phyloP scores from a whole-genome alignment of 768 basidiomycete genomes.

The Lanmaoa pseudosensibilis region DNA sequence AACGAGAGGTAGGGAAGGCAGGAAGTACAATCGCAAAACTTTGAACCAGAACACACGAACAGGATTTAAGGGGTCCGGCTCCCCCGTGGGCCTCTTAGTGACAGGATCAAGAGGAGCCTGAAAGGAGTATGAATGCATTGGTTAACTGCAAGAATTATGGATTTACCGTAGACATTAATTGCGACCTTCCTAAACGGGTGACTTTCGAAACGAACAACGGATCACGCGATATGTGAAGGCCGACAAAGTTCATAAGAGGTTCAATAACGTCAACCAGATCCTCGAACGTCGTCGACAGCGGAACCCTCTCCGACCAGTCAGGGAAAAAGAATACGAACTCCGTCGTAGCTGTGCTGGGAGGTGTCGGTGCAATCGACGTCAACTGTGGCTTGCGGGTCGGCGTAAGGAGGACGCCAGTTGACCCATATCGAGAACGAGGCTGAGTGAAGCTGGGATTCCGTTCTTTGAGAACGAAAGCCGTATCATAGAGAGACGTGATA shows the following conservation, averaged over 20 bases:
- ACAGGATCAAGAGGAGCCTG: conserved; percentile 55
- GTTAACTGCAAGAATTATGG: background rate
- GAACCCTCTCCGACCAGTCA: conserved; percentile 72
- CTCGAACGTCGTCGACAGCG: conserved; percentile 58
- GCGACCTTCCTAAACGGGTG: conserved; percentile 69
- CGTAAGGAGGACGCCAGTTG: conserved; percentile 51
- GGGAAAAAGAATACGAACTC: conserved; percentile 92
- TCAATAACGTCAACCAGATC: conserved; percentile 77
- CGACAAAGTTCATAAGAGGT: conserved; percentile 77
- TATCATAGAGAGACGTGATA: conserved; percentile 64
- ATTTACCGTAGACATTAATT: conserved; percentile 56
- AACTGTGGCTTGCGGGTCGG: conserved; percentile 61
- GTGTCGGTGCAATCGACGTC: conserved; percentile 78
- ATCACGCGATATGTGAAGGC: conserved; percentile 79
- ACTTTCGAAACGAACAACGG: conserved; percentile 77
- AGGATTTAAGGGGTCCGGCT: conserved; percentile 57
- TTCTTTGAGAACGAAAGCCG: conserved; percentile 51
- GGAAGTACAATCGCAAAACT: conserved; percentile 73
- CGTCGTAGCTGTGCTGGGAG: conserved; percentile 70
- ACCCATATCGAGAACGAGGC: conserved; percentile 63
- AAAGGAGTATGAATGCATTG: conserved; percentile 7
- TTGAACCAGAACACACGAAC: conserved; percentile 82
- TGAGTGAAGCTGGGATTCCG: conserved; percentile 61
- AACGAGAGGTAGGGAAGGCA: conserved; percentile 85
- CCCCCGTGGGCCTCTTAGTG: conserved; percentile 58